Conservation (phyloP, 2,329 filamentous ascomycete genomes). For the Phialocephala sp. region DNA sequence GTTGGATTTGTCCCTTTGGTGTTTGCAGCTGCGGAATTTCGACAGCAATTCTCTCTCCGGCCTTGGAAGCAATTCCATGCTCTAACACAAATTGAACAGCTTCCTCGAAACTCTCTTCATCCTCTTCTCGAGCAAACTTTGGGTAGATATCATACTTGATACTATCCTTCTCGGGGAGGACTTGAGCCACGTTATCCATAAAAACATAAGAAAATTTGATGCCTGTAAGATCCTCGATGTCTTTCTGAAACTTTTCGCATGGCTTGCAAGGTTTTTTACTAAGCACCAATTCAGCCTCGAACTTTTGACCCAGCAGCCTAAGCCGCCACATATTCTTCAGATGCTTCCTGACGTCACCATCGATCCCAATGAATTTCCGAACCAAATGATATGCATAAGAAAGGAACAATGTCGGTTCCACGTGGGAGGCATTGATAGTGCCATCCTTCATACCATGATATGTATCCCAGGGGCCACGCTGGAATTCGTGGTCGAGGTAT, state of each 20-base stretch:
- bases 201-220: conserved; percentile 17
- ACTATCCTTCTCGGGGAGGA: neutral
- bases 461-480: neutral
- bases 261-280: conserved; percentile 11
- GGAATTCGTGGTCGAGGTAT: conserved; percentile 12
- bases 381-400: conserved; percentile 19
- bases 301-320: neutral
- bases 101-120: neutral
- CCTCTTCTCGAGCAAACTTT: neutral
- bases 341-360: neutral
- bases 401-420: conserved; percentile 18
- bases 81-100: neutral
- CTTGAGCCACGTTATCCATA: conserved; percentile 16
- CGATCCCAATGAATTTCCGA: neutral
- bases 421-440: conserved; percentile 12
- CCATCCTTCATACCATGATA: conserved; percentile 8
- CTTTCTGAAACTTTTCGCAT: conserved; percentile 15
- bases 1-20: neutral
- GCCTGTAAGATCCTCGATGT: conserved; percentile 16
- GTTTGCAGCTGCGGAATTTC: neutral
- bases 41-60: neutral
- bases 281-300: conserved; percentile 21
- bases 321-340: conserved; percentile 15
- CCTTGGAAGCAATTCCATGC: neutral
- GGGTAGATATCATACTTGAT: neutral